Evolutionary conservation across 139 green algal species (phyloP), one percentile per base, ranked within the genome.

Genomic region (Tetraselmis chui): DNA sequence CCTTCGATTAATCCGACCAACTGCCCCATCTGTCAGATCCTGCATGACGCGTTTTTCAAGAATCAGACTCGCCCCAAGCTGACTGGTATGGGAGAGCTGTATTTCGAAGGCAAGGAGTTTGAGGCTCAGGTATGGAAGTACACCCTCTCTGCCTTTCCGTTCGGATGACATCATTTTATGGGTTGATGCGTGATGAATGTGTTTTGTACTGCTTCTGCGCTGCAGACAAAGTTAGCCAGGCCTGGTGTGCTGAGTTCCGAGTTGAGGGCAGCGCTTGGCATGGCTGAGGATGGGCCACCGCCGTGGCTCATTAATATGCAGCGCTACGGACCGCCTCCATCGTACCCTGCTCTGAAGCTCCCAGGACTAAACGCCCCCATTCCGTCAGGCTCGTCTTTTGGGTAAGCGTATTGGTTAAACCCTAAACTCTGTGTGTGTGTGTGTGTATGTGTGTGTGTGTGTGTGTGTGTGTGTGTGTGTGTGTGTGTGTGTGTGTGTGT

Each of bases 41-140:
- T 99, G 76, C 94, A 99, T 86, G 97, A 99, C 85, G 97, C 97
- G 0, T 99, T 99, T 86, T 99, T 99, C 91, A 97, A 97, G 91
- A 92, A 98, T 88, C 95, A 98, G 89, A 97, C 91, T 30, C 96
- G 96, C 83, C 97, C 97, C n/a, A 91, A 91, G 82, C 88, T 99
- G 79, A 92, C 86, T 0, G 75, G 75, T 23, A 81, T 95, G 32
- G 97, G 97, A 18, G 95, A 99, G 58, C 82, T 99, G 77, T 99
- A 99, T 91, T 98, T 98, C 83, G 96, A 99, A 89, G 97, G 97
- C 30, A 93, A 93, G 81, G 89, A 93, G 86, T 93, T 86, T 75
- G 89, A 93, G 84, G 75, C 45, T 67, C 45, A 67, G 45, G 45
- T 67, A 67, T 18, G n/a, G n/a, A n/a, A n/a, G n/a, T n/a, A n/a